Base-by-base conservation (phyloP, 768 basidiomycete species). In the Hortiboletus campestris region DNA sequence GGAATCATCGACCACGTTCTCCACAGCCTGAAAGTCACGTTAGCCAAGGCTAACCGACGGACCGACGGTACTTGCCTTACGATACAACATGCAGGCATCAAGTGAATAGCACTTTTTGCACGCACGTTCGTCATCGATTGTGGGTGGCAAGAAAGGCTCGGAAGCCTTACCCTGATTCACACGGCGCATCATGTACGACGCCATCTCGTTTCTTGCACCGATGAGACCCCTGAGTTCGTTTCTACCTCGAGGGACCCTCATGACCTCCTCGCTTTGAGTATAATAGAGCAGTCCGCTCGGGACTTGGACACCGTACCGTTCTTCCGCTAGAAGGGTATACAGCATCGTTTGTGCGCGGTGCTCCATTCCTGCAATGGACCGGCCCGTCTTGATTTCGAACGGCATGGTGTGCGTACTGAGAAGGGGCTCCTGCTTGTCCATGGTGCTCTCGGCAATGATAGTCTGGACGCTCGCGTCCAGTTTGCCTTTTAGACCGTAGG, bases 331-430 rank as follows among this genome's bases (percentile, higher is more conserved):
- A 6, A 98, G 76, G 1, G 94, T 96, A 69, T 99, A 99, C 4
- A 99, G 75, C 87, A 98, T 94, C 1, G 97, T 99, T 72, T 99
- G 97, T 0, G 97, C 97, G 36, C 97, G 88, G 71, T 98, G 96
- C 61, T 96, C 94, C 84, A 94, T 85, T 2, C 82, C 81, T 0
- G 84, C 87, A 9, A 82, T 75, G 0, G 87, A 75, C 31, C 89
- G 80, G 2, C 97, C 97, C 0, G 97, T 99, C 74, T 99, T 99
- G 74, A 99, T 92, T 71, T 99, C 97, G 50, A 99, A 85, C 1
- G 96, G 96, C 62, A 88, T 78, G 46, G 66, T 58, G 63, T 72
- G 53, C 50, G 60, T 51, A 20, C 56, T 63, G 36, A 67, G 55
- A n/a, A 63, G 49, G 40, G 53, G 65, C 59, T 65, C 31, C 38